Base-by-base conservation (phyloP, 2,329 filamentous ascomycete genomes). In the Claviceps sp. region DNA sequence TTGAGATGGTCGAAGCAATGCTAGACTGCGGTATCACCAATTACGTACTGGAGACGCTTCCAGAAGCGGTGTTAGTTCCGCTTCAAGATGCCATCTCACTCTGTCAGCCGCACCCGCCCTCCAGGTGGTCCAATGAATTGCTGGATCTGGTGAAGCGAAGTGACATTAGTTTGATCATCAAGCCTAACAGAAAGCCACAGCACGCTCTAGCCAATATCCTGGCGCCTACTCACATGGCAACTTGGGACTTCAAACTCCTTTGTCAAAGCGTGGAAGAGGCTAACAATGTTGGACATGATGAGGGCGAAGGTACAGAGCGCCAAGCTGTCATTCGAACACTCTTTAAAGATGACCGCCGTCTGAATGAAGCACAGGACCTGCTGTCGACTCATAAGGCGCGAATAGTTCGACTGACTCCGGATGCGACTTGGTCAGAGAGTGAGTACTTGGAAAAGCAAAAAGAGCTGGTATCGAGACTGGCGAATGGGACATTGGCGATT, bases 381-480 rank as follows among this genome's bases (percentile, higher is more conserved):
- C 74, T 98, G n/a, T 90, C 93, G 52, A 93, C 93, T 30, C 82
- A 85, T 50, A 87, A 85, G 61, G 76, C 88, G 14, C 82, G 91
- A 43, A 73, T 87, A 11, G 82, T 91, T n/a, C 85, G 87, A 50
- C 85, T 91, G 55, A 76, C 84, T 41, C 80, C 84, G 2, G 77
- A 89, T 56, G 81, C 85, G 1, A 80, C 81, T 42, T 93, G 88
- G 85, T 80, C 84, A 22, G 93, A 98, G 63, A 84, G 87, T 16
- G 84, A 93, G 55, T 82, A 95, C 52, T 73, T 98, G 10, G 93
- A 98, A 64, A 87, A 86, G 54, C 93, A 98, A 66, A 95, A 96
- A 65, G 84, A 88, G 55, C 75, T 95, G 37, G 90, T 93, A 53
- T 87, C 93, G 54, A 84, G 85, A 62, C 80, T 96, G 40, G 93